phyloP scores from a whole-genome alignment of 1,139 yeast genomes.

The Hemisphaericaspora lyxosophila region DNA sequence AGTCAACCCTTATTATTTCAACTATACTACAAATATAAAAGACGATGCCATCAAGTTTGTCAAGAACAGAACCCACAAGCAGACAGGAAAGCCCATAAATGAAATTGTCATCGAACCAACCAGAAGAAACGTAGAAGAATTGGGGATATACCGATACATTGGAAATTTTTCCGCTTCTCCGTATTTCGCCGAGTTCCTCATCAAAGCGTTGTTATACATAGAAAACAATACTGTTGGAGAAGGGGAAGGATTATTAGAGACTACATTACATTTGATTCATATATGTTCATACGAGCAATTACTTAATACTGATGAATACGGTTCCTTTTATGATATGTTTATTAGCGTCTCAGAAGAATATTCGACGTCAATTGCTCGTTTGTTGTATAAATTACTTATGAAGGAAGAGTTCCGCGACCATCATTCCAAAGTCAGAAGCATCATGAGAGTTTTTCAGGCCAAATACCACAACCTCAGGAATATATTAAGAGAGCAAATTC shows the following conservation, averaged over 20 bases:
- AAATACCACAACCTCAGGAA: slow-evolving; percentile 25
- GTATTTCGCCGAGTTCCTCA: slow-evolving; percentile 53
- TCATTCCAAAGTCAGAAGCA: slow-evolving; percentile 56
- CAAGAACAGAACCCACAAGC: slow-evolving; percentile 40
- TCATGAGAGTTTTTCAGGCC: slow-evolving; percentile 40
- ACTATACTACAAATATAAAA: slow-evolving; percentile 72
- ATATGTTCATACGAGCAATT: slow-evolving; percentile 40
- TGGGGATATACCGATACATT: slow-evolving; percentile 35
- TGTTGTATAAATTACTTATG: slow-evolving; percentile 44
- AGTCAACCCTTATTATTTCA: slow-evolving; percentile 81
- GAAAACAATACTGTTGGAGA: slow-evolving; percentile 36
- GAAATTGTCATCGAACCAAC: slow-evolving; percentile 56
- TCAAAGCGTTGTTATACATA: slow-evolving; percentile 48
- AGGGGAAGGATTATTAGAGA: slow-evolving; percentile 56
- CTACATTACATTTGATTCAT: slow-evolving; percentile 69
- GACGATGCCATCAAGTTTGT: slow-evolving; percentile 69
- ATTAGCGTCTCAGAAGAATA: slow-evolving; percentile 28
- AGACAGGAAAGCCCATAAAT: slow-evolving; percentile 31
- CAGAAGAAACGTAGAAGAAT: slow-evolving; percentile 21
- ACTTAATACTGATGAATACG: slow-evolving; percentile 29
- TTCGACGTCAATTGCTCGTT: slow-evolving; percentile 42
- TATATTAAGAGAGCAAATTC: slow-evolving; percentile 21
- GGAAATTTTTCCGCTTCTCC: slow-evolving; percentile 51
- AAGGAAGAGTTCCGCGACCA: slow-evolving; percentile 40
- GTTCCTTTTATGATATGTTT: slow-evolving; percentile 35